Base-by-base conservation (phyloP, 2,329 filamentous ascomycete genomes). In the Colletotrichum incanum region DNA sequence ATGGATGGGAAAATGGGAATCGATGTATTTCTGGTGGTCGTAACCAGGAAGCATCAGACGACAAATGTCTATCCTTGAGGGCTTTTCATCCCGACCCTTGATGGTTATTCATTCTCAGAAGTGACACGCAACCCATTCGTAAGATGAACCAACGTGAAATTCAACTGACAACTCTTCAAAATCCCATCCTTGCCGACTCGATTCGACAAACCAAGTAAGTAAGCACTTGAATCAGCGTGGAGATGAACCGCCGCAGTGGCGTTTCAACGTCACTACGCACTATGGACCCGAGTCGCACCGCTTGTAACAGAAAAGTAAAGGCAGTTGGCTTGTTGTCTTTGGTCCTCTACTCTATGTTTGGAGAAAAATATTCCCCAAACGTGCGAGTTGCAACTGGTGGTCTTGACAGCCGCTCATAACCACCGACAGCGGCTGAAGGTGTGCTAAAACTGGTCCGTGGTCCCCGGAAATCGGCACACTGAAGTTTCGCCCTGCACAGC, bases 401-500 rank as follows among this genome's bases (percentile, higher is more conserved):
- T 26, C 20, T 26, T 49, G 47, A 49, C 20, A 45, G 20, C n/a
- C 20, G 45, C 65, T 54, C 65, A 54, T 16, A 47, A 47, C 31
- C 47, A 37, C 37, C 34, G 26, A 23, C 45, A 20, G 39, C 41
- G 47, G 49, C 47, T 49, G 54, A 47, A 64, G 20, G 37, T 39
- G 26, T 34, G 43, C 50, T 47, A 54, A 11, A 54, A 34, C 20
- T 64, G 61, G 52, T 39, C 37, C 55, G 39, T 62, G 63, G 67
- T 67, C 63, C 63, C 64, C 47, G 56, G 58, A 50, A 58, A 43
- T 45, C 41, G 64, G 64, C 37, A 47, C 47, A 37, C 68, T 71
- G 56, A 62, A 62, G 67, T 62, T 71, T 58, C 43, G 64, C 68
- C 68, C 64, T 71, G 61, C 47, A 41, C 47, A 63, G 68, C 64